Base-by-base conservation (phyloP, 495 filamentous ascomycete genomes). In the Aspergillus cavernicola region DNA sequence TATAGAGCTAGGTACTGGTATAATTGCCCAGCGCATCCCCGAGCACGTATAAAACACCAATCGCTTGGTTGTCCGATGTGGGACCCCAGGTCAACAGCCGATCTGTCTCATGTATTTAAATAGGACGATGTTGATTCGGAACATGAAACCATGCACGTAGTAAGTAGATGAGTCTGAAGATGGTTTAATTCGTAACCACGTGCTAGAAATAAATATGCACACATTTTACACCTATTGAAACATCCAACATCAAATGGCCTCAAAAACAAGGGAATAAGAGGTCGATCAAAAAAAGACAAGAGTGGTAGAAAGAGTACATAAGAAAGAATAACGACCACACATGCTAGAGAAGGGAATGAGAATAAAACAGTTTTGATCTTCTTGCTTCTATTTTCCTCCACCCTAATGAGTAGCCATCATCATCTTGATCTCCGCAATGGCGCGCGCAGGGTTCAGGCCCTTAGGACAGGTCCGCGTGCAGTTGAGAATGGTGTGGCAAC, bases 401-500 rank as follows among this genome's bases (percentile, higher is more conserved):
- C 24, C 52, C 47, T 64, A 66, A 37, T 72, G 69, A 50, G 67
- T 40, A 36, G 90, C 83, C 88, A 98, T 83, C 75, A 86, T 84
- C 86, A 96, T 97, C 87, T 97, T 98, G 73, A 96, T 95, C 82
- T 95, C 85, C 53, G 90, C 90, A 77, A 98, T 96, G 4, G 93
- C 93, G 60, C 85, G 78, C 39, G 88, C 93, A 15, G 93, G 93
- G 77, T 97, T 98, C 67, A 98, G 73, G 23, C 93, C 93, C 88
- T 98, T 98, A 64, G 93, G 93, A 72, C 93, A 98, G 50, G 92
- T 95, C 69, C 87, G 79, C 57, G 89, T 86, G 84, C 93, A 98
- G 79, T 98, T 98, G 61, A 98, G 81, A 70, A 98, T 98, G 52
- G 93, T 98, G 81, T 98, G 93, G 81, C 93, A 98, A 62, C 93